A percentile compares a stretch with the other conserved stretches of the same genome.
Evolutionary conservation across 2,329 filamentous ascomycete genomes (phyloP).

Genomic region (Pseudocercospora macadamiae): DNA sequence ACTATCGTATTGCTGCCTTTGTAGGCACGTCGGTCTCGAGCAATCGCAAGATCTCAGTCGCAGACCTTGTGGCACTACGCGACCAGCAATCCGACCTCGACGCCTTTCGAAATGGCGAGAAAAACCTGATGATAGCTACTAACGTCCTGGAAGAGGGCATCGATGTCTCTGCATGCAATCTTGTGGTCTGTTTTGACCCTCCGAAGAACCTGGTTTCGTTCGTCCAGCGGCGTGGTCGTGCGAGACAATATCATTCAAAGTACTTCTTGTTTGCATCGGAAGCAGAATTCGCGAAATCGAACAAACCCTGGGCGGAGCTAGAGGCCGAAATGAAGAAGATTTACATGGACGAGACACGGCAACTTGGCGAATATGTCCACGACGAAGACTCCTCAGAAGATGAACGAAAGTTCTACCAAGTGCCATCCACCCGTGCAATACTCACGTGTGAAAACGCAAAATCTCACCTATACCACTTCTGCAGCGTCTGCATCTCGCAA

Average conservation of each 20-base stretch:
- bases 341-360: slow-evolving; percentile 67
- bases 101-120: slow-evolving; percentile 56
- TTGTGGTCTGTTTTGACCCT: slow-evolving; percentile 66
- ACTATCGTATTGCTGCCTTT: slow-evolving; percentile 52
- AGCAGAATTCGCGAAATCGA: slow-evolving; percentile 37
- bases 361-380: slow-evolving; percentile 43
- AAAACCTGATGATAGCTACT: slow-evolving; percentile 62
- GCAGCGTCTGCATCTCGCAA: slow-evolving; percentile 58
- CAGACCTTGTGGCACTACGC: slow-evolving; percentile 52
- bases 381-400: slow-evolving; percentile 54
- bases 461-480: slow-evolving; percentile 82
- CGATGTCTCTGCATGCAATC: slow-evolving; percentile 64
- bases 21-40: slow-evolving; percentile 54
- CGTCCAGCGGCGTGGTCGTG: slow-evolving; percentile 66
- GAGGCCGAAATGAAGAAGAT: slow-evolving; percentile 73
- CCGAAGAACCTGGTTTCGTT: slow-evolving; percentile 67
- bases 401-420: slow-evolving; percentile 46
- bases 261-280: slow-evolving; percentile 54
- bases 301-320: slow-evolving; percentile 63
- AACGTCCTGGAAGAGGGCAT: slow-evolving; percentile 65
- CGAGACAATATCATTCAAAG: slow-evolving; percentile 60
- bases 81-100: slow-evolving; percentile 56
- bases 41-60: slow-evolving; percentile 51
- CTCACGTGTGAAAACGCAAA: slow-evolving; percentile 75
- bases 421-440: slow-evolving; percentile 59